phyloP scores from a whole-genome alignment of 1,284 basidiomycete species.

The Schizophyllum commune region DNA sequence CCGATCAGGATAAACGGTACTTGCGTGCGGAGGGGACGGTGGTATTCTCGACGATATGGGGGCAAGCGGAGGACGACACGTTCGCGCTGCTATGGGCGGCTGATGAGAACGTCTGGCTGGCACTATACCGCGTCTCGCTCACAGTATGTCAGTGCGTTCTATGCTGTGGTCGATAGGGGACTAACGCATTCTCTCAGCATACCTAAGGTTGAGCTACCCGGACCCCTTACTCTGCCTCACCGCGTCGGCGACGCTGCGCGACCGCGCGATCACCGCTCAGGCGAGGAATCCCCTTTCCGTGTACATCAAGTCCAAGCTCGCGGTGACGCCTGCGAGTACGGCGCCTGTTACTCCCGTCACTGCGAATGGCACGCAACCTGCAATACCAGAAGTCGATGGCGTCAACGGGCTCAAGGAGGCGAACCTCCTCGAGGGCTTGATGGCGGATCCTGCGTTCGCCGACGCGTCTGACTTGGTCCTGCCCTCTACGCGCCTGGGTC shows the following conservation, averaged over 20 bases:
- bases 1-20: constrained; percentile 65
- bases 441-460: constrained; percentile 40
- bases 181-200: constrained; percentile 38
- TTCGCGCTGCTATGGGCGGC: constrained; percentile 61
- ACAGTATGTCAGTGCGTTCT: constrained; percentile 41
- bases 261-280: constrained; percentile 47
- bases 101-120: constrained; percentile 56
- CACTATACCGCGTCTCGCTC: constrained; percentile 66
- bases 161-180: constrained; percentile 1
- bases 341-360: constrained; percentile 19
- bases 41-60: constrained; percentile 68
- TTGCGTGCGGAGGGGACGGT: constrained; percentile 69
- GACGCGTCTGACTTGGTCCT: constrained; percentile 30
- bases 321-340: constrained; percentile 18
- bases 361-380: constrained; percentile 12
- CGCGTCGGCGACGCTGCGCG: constrained; percentile 70
- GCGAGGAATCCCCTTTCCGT: constrained; percentile 36
- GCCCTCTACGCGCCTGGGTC: constrained; percentile 60
- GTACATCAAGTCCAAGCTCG: constrained; percentile 30
- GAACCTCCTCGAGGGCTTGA: constrained; percentile 66
- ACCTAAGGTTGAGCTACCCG: constrained; percentile 58
- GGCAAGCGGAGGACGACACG: constrained; percentile 47
- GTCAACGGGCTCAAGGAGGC: constrained; percentile 65
- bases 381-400: constrained; percentile 4
- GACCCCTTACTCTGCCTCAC: constrained; percentile 80